Evolutionary conservation across 1,284 basidiomycete species (phyloP).

Genomic region (Malassezia pachydermatis): DNA sequence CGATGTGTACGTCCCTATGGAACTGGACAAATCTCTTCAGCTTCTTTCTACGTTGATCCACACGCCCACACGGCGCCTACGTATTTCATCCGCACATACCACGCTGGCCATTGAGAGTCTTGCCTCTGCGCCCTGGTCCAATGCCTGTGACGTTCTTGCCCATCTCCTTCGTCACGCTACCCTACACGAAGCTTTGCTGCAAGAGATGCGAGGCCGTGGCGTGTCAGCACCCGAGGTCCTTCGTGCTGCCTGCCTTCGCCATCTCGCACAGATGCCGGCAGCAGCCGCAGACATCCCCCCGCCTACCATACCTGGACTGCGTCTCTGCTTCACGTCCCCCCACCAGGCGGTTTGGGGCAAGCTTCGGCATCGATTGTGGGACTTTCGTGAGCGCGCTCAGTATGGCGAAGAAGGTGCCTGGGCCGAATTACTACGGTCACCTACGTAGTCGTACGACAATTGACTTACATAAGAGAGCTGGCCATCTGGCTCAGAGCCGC

Average conservation of each 20-base stretch:
- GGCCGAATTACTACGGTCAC: conserved; percentile 5
- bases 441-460: too few relatives aligned
- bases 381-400: conserved; percentile 31
- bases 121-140: background rate
- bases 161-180: background rate
- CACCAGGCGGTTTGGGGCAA: conserved; percentile 36
- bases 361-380: conserved; percentile 32
- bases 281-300: background rate
- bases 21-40: conserved; percentile 26
- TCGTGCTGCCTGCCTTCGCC: conserved; percentile 8
- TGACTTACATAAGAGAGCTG: conserved; percentile 21
- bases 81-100: conserved; percentile 33
- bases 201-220: conserved; percentile 12
- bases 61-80: conserved; percentile 28
- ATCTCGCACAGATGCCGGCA: background rate
- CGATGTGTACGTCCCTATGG: conserved; percentile 32
- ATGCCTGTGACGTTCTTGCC: conserved; percentile 10
- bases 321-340: conserved; percentile 24
- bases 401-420: conserved; percentile 8
- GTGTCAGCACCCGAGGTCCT: conserved; percentile 5
- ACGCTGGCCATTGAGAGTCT: conserved; percentile 26
- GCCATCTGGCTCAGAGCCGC: conserved; percentile 39
- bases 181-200: conserved; percentile 6
- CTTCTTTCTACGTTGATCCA: conserved; percentile 26
- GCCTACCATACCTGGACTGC: background rate